Percentiles rank a stretch among this genome's conserved stretches.
Conservation (phyloP, 2,329 filamentous ascomycete species). For the Periconia sp. region DNA sequence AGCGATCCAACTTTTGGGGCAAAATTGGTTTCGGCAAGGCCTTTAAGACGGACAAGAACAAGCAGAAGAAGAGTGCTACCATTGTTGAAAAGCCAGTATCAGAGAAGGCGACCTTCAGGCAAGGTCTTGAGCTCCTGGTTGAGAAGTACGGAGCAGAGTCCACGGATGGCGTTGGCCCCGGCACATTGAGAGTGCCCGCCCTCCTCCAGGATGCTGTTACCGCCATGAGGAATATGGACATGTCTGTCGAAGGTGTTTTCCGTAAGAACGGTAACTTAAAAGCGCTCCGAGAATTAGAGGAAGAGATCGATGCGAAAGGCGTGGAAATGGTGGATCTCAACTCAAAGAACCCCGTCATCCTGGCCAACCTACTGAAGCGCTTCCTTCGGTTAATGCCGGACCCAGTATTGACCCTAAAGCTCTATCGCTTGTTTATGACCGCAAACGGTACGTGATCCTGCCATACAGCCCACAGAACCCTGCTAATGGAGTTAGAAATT, state of each 20-base stretch:
- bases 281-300: constrained; percentile 83
- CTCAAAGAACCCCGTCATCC: constrained; percentile 88
- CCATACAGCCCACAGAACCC: not conserved
- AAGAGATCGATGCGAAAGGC: constrained; percentile 84
- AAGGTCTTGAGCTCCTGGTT: constrained; percentile 84
- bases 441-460: constrained; percentile 70
- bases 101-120: constrained; percentile 85
- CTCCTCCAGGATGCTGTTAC: constrained; percentile 93
- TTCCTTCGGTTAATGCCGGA: constrained; percentile 95
- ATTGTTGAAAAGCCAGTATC: constrained; percentile 42
- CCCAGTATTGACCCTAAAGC: constrained; percentile 91
- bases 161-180: constrained; percentile 94
- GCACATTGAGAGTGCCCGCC: constrained; percentile 87
- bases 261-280: constrained; percentile 99
- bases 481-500: constrained; percentile 63
- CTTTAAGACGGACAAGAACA: constrained; percentile 83
- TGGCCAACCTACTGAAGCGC: constrained; percentile 92
- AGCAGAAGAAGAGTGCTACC: constrained; percentile 75
- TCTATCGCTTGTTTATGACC: constrained; percentile 88
- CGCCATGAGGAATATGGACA: constrained; percentile 98
- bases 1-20: constrained; percentile 96
- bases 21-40: constrained; percentile 97
- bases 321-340: constrained; percentile 85
- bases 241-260: constrained; percentile 98
- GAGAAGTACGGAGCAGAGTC: constrained; percentile 95